Base-by-base conservation (phyloP, 164 flowering plant species). In the Piper longum region DNA sequence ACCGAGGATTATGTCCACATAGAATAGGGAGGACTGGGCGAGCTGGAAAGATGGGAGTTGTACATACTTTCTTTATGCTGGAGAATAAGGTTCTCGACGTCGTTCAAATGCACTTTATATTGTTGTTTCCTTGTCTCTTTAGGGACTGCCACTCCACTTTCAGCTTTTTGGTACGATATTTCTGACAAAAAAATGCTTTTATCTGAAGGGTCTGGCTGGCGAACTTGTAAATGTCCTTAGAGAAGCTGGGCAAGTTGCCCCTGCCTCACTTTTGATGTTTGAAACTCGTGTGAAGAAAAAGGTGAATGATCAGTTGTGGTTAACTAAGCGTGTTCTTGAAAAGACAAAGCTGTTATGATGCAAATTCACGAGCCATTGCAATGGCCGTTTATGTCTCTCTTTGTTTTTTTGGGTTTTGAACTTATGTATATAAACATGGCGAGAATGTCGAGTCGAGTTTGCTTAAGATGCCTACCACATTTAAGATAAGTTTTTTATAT, bases 1-100 rank as follows among this genome's bases (percentile, higher is more conserved):
- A 86, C 95, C 1, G 99, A 95, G 79, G 98, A 91, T 79, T 95
- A 95, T 74, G 98, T 89, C 51, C 99, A 95, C 68, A 26, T 1
- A 77, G 99, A 69, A 95, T 91, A 51, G 99, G 99, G 62, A 82
- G 99, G 70, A 95, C 98, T 60, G 99, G 99, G 54, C 82, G 99
- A 16, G 99, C 99, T 72, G 98, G 98, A 66, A 87, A 91, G 77
- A 95, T 87, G 76, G 99, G 99, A 63, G 90, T 91, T 62, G 92
- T 96, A 3, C 96, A 91, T 72, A 87, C 99, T 14, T 95, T 95
- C 74, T 91, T 95, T 79, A 87, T 79, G 65, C 83, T 80, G 74
- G 90, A 87, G 57, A 95, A 95, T 73, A 95, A 91, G 96, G 97
- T 89, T 73, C 8, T n/a, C 7, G 19, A 13, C 11, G 36, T 16